Base-by-base conservation (phyloP, 768 basidiomycete species). In the Amylocystis lapponica region DNA sequence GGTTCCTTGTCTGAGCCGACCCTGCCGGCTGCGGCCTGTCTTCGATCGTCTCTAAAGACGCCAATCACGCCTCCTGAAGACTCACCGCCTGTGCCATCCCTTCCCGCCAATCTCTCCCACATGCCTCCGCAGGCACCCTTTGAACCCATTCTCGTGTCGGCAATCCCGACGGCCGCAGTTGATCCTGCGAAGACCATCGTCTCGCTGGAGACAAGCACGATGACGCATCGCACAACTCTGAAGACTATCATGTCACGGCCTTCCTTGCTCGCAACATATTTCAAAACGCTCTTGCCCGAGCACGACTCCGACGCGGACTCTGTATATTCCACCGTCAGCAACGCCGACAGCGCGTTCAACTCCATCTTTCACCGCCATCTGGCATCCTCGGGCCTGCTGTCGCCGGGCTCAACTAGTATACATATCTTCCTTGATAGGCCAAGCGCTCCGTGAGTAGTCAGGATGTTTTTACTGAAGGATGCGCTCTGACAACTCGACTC, bases 391-490 rank as follows among this genome's bases (percentile, higher is more conserved):
- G 81, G 79, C 5, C 63, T 78, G 29, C 56, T 81, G 3, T 52
- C 65, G 1, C 71, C 68, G 20, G 57, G 70, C 2, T 68, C 75
- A 5, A 64, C 65, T 27, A 68, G 62, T 33, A 61, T 89, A 27
- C 83, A 88, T 49, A 53, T 91, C 12, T 92, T 92, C 64, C 67
- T 92, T 19, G 88, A 92, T 57, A 71, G 88, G 20, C 75, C 88
- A 1, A 88, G 87, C 52, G 68, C 79, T 23, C 83, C 88, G 85
- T 89, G 63, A 70, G 86, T 74, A n/a, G 13, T 12, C 20, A 29
- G 13, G 17, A 19, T 41, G 10, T 27, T 25, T 27, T 33, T 22
- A 17, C 16, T 21, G 3, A 6, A 29, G 6, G 30, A 4, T 12
- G 13, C 41, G 45, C 13, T 41, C 22, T 9, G 12, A 25, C 23